phyloP scores from a whole-genome alignment of 257 asterid species.

The Striga asiatica region DNA sequence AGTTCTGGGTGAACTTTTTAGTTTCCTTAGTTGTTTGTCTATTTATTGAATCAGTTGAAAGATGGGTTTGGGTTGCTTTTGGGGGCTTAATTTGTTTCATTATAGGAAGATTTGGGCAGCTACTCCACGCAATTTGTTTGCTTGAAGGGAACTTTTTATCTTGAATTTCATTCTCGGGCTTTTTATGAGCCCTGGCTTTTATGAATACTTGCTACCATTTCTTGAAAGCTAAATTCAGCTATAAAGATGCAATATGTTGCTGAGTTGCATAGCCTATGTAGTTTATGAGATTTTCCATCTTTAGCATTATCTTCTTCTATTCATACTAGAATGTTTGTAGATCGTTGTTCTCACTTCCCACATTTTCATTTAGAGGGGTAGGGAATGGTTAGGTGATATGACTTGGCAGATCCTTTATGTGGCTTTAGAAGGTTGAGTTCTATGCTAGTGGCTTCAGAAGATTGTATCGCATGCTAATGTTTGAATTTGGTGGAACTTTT shows the following conservation, averaged over 20 bases:
- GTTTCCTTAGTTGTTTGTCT: constrained; percentile 5
- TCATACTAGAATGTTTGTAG: not conserved
- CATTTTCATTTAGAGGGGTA: too few relatives aligned
- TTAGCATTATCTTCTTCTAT: not conserved
- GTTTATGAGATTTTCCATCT: not conserved
- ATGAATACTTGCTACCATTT: not conserved
- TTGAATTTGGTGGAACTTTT: too few relatives aligned
- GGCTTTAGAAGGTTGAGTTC: not conserved
- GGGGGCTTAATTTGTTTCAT: not conserved
- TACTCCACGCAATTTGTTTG: constrained; percentile 1
- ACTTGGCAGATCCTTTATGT: not conserved
- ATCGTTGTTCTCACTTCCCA: too few relatives aligned
- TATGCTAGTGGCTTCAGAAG: too few relatives aligned
- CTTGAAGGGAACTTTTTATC: not conserved
- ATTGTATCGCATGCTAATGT: too few relatives aligned
- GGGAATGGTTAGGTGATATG: too few relatives aligned
- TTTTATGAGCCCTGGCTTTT: not conserved
- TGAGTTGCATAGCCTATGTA: not conserved
- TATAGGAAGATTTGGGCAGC: constrained; percentile 16
- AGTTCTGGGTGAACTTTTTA: constrained; percentile 16
- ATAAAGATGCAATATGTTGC: constrained; percentile 10
- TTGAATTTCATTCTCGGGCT: not conserved
- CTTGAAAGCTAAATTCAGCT: not conserved
- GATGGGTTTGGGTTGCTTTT: constrained; percentile 5
- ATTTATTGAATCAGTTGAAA: too few relatives aligned